Evolutionary conservation across 345 rosid genomes (phyloP).

Genomic region (Linum trigynum): DNA sequence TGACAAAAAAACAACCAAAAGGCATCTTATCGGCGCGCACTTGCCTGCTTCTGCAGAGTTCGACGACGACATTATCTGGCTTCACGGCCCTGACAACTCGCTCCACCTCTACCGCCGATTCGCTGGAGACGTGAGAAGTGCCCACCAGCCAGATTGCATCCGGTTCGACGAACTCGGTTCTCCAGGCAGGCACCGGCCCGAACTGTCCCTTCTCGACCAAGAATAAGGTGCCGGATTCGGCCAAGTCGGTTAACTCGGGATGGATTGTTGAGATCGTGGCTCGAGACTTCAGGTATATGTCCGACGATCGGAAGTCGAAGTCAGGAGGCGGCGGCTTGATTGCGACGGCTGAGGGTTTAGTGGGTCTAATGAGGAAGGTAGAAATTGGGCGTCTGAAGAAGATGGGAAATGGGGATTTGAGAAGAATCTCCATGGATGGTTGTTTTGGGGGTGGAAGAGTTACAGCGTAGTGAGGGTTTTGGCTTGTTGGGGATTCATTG

Average conservation of each 20-base stretch:
- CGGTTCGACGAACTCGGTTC: slow-evolving; percentile 65
- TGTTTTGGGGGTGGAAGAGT: neutral
- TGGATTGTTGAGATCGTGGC: slow-evolving; percentile 37
- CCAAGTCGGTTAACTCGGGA: slow-evolving; percentile 58
- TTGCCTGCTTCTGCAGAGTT: slow-evolving; percentile 92
- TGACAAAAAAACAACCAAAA: neutral
- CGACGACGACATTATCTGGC: slow-evolving; percentile 86
- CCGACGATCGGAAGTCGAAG: slow-evolving; percentile 51
- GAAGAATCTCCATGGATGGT: slow-evolving; percentile 43
- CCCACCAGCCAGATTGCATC: slow-evolving; percentile 74
- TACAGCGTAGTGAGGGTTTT: too few relatives aligned
- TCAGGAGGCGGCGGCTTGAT: slow-evolving; percentile 60
- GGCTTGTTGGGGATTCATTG: neutral
- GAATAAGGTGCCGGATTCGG: slow-evolving; percentile 46
- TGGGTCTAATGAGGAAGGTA: slow-evolving; percentile 15
- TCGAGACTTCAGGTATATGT: slow-evolving; percentile 41
- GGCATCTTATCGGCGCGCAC: slow-evolving; percentile 12
- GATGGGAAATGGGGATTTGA: slow-evolving; percentile 33
- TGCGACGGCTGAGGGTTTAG: slow-evolving; percentile 35
- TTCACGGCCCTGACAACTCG: slow-evolving; percentile 54
- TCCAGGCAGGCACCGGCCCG: slow-evolving; percentile 76
- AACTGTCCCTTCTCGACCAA: slow-evolving; percentile 49
- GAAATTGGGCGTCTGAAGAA: slow-evolving; percentile 22
- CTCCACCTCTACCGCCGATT: slow-evolving; percentile 54
- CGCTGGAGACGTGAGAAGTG: slow-evolving; percentile 50